Conservation (phyloP, 2,329 filamentous ascomycete genomes). For the Pleomassaria siparia region DNA sequence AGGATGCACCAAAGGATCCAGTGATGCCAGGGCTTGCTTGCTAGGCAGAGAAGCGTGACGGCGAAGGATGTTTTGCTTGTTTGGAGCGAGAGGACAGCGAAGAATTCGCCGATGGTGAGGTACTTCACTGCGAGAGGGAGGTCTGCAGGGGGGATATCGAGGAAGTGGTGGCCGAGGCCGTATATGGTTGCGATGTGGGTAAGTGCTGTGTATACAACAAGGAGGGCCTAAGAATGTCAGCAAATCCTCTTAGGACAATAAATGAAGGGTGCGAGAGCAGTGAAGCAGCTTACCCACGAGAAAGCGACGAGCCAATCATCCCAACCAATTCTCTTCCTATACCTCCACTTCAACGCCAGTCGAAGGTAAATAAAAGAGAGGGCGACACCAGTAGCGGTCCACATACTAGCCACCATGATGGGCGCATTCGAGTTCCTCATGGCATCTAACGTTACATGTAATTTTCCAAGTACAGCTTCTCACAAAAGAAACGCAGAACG, state of each 20-base stretch:
- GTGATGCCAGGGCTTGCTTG: background rate
- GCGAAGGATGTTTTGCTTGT: slow-evolving; percentile 2
- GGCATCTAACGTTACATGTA: too few relatives aligned
- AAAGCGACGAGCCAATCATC: background rate
- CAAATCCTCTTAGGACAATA: background rate
- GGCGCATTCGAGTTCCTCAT: background rate
- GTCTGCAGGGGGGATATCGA: background rate
- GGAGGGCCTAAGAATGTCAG: background rate
- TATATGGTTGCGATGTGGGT: background rate
- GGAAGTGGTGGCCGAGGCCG: background rate
- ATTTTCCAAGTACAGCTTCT: too few relatives aligned
- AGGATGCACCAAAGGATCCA: slow-evolving; percentile 1
- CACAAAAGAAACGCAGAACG: too few relatives aligned
- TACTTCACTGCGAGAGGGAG: background rate
- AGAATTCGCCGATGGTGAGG: background rate
- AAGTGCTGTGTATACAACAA: background rate
- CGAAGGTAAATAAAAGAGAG: background rate
- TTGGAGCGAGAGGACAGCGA: background rate
- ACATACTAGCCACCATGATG: background rate
- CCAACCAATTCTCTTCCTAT: background rate
- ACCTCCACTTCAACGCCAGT: background rate
- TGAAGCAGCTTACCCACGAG: background rate
- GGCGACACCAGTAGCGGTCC: background rate
- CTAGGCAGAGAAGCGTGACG: slow-evolving; percentile 1
- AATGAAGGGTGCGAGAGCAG: background rate